These are phyloP conservation scores for Gnomoniopsis sp. DNA, from an alignment of 2,329 filamentous ascomycete species.

Conservation along the genomic window DNA sequence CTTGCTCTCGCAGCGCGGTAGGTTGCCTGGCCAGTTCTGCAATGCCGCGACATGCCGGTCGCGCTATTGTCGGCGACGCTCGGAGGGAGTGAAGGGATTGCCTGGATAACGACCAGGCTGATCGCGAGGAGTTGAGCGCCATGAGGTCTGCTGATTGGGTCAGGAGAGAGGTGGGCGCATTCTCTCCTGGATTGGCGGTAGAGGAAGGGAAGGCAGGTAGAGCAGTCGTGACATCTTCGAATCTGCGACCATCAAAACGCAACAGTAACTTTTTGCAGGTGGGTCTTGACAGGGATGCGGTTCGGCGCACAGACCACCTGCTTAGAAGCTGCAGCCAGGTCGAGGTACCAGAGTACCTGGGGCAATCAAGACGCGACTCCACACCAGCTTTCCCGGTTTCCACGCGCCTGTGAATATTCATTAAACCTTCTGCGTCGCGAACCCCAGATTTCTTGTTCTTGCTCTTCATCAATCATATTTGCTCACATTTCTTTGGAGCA, in stretches of 20 bases:
- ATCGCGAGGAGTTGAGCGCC: slow-evolving; percentile 33
- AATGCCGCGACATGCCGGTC: slow-evolving; percentile 11
- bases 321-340: background rate
- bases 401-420: background rate
- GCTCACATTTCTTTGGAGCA: background rate
- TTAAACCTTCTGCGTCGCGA: background rate
- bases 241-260: background rate
- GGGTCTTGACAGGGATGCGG: slow-evolving; percentile 3
- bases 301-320: background rate
- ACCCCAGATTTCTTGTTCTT: background rate
- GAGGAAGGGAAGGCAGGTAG: background rate
- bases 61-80: slow-evolving; percentile 4
- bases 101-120: slow-evolving; percentile 29
- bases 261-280: slow-evolving; percentile 19
- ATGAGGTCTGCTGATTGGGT: slow-evolving; percentile 20
- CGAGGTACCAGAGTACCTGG: background rate
- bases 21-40: slow-evolving; percentile 11
- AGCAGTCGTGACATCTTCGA: background rate
- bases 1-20: slow-evolving; percentile 9
- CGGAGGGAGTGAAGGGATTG: slow-evolving; percentile 30
- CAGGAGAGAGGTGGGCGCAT: slow-evolving; percentile 12
- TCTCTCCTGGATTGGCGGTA: slow-evolving; percentile 2
- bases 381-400: background rate
- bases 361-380: background rate
- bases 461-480: background rate